phyloP scores from a whole-genome alignment of 441 rosid species.

The Theobroma grandiflorum region DNA sequence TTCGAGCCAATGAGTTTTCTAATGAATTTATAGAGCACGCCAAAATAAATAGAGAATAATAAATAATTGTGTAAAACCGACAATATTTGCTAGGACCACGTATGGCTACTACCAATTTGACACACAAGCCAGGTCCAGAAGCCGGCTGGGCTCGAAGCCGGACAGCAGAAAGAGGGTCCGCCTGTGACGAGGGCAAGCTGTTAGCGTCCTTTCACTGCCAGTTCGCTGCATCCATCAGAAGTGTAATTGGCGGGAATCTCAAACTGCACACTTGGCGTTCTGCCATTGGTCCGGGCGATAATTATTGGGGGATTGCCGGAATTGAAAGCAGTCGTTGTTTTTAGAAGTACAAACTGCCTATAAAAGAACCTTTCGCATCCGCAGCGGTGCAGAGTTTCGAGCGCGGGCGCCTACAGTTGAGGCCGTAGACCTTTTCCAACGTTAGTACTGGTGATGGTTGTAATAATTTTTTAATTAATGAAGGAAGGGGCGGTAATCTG shows the following conservation, averaged over 20 bases:
- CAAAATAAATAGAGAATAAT: background rate
- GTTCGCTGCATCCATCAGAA: slow-evolving; percentile 13
- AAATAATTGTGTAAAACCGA: background rate
- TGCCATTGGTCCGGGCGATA: background rate
- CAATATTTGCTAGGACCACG: slow-evolving; percentile 16
- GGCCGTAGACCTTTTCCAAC: background rate
- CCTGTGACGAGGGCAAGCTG: background rate
- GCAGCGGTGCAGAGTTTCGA: background rate
- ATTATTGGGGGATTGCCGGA: slow-evolving; percentile 14
- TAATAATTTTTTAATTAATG: no score
- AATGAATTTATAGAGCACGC: no score
- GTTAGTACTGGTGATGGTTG: no score
- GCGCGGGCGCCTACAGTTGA: background rate
- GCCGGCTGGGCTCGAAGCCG: background rate
- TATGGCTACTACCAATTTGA: background rate
- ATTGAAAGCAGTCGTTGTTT: background rate
- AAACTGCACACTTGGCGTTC: background rate
- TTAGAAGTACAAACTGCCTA: background rate
- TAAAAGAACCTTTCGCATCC: background rate
- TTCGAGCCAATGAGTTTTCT: no score
- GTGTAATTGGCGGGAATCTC: background rate
- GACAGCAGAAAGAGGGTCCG: background rate
- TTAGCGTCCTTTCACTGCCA: slow-evolving; percentile 5
- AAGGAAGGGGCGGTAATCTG: background rate
- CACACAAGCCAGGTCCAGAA: background rate